Percentiles rank a stretch among this genome's conserved stretches.
Conservation (phyloP, 495 filamentous ascomycete species). For the Sordaria brevicollis region DNA sequence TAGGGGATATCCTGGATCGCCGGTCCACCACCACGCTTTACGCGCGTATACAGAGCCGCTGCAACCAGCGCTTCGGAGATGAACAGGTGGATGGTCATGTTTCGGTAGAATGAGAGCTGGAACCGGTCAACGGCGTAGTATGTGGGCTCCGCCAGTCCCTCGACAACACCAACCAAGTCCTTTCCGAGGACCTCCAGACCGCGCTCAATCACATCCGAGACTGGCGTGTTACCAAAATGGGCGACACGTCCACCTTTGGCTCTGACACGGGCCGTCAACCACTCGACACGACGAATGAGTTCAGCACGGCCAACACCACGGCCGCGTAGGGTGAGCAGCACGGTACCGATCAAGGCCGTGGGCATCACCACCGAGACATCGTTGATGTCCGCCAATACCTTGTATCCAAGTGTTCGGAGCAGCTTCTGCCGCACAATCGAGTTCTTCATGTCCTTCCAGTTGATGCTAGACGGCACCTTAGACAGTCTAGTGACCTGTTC, state of each 20-base stretch:
- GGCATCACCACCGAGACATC: conserved; percentile 96
- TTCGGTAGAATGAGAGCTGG: conserved; percentile 93
- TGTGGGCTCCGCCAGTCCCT: conserved; percentile 74
- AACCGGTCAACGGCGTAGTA: conserved; percentile 93
- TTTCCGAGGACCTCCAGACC: conserved; percentile 85
- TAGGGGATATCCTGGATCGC: conserved; percentile 70
- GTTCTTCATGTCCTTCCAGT: conserved; percentile 33
- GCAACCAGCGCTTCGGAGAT: conserved; percentile 84
- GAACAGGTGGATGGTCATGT: conserved; percentile 98
- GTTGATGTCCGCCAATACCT: conserved; percentile 89
- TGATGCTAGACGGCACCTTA: conserved; percentile 25
- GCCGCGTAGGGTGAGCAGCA: conserved; percentile 82
- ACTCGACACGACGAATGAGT: conserved; percentile 76
- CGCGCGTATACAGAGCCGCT: conserved; percentile 75
- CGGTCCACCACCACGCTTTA: conserved; percentile 81
- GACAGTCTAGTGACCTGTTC: conserved; percentile 51
- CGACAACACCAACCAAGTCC: conserved; percentile 69
- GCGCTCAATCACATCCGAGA: conserved; percentile 73
- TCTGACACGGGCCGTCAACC: conserved; percentile 74
- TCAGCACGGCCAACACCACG: conserved; percentile 84
- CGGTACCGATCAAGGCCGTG: conserved; percentile 87
- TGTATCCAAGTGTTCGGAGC: conserved; percentile 77
- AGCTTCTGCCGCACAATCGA: conserved; percentile 45
- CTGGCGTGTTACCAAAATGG: conserved; percentile 74
- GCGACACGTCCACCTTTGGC: conserved; percentile 84